Percentiles rank a stretch among this genome's conserved stretches.
These are phyloP conservation scores for Pelargonium fulgidum DNA, from an alignment of 441 rosid species.

Conservation along the genomic window DNA sequence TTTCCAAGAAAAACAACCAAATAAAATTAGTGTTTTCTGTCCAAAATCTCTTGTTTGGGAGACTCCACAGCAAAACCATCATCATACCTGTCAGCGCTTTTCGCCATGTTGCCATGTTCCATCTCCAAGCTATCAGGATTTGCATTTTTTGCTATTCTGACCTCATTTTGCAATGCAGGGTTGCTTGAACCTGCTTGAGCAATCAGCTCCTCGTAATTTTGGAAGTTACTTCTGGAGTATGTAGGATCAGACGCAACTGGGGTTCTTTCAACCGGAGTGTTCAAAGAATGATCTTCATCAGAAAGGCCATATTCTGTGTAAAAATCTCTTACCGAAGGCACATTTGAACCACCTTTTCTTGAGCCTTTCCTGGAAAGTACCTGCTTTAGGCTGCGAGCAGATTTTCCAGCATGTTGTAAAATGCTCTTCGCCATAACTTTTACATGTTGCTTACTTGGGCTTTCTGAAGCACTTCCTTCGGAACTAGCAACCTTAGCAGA, in stretches of 20 bases:
- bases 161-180: slow-evolving; percentile 18
- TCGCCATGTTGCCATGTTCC: slow-evolving; percentile 16
- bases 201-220: no score
- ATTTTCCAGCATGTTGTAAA: slow-evolving; percentile 57
- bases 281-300: slow-evolving; percentile 33
- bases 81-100: slow-evolving; percentile 8
- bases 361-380: slow-evolving; percentile 64
- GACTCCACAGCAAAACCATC: slow-evolving; percentile 10
- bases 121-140: slow-evolving; percentile 21
- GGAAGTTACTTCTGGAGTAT: slow-evolving; percentile 14
- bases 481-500: slow-evolving; percentile 36
- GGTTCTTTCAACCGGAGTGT: slow-evolving; percentile 25
- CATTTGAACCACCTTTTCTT: slow-evolving; percentile 25
- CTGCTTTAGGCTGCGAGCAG: slow-evolving; percentile 53
- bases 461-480: slow-evolving; percentile 36
- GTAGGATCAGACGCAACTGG: slow-evolving; percentile 24
- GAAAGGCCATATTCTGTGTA: slow-evolving; percentile 36
- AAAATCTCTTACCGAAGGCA: slow-evolving; percentile 26
- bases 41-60: slow-evolving; percentile 18
- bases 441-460: slow-evolving; percentile 42
- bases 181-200: slow-evolving; percentile 21
- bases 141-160: slow-evolving; percentile 12
- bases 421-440: slow-evolving; percentile 59
- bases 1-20: background rate
- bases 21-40: background rate